These are phyloP conservation scores for Fusarium ambrosium DNA, from an alignment of 2,329 filamentous ascomycete species.

Conservation along the genomic window DNA sequence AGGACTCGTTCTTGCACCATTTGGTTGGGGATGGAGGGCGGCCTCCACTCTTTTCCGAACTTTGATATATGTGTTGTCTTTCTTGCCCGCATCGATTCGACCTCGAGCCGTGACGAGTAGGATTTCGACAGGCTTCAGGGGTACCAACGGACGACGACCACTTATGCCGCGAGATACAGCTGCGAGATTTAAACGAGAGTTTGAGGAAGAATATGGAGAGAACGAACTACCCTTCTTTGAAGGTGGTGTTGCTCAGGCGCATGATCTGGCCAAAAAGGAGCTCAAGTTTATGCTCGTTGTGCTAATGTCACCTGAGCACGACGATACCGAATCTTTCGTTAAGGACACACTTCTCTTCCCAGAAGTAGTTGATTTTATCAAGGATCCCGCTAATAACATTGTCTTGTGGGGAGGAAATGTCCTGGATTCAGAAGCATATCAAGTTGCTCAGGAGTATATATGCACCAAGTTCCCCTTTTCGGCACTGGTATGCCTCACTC, in stretches of 20 bases:
- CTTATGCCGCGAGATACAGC: slow-evolving; percentile 90
- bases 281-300: slow-evolving; percentile 93
- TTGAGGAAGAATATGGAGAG: slow-evolving; percentile 91
- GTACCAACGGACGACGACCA: slow-evolving; percentile 78
- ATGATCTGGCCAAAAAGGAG: slow-evolving; percentile 90
- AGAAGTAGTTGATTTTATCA: slow-evolving; percentile 81
- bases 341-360: slow-evolving; percentile 83
- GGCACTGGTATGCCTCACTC: slow-evolving; percentile 87
- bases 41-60: slow-evolving; percentile 78
- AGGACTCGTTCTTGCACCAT: slow-evolving; percentile 83
- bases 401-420: slow-evolving; percentile 95
- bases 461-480: slow-evolving; percentile 95
- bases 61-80: slow-evolving; percentile 83
- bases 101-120: slow-evolving; percentile 68
- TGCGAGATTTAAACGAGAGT: slow-evolving; percentile 89
- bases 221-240: slow-evolving; percentile 83
- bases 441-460: slow-evolving; percentile 87
- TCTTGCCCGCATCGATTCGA: slow-evolving; percentile 77
- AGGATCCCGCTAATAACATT: slow-evolving; percentile 81
- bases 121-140: slow-evolving; percentile 65
- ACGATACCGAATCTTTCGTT: slow-evolving; percentile 87
- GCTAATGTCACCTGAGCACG: slow-evolving; percentile 91
- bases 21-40: slow-evolving; percentile 81
- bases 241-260: slow-evolving; percentile 90
- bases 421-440: slow-evolving; percentile 92